Percentiles rank a stretch among this genome's conserved stretches.
These are phyloP conservation scores for Cichorium intybus DNA, from an alignment of 140 eudicot species.

Conservation along the genomic window DNA sequence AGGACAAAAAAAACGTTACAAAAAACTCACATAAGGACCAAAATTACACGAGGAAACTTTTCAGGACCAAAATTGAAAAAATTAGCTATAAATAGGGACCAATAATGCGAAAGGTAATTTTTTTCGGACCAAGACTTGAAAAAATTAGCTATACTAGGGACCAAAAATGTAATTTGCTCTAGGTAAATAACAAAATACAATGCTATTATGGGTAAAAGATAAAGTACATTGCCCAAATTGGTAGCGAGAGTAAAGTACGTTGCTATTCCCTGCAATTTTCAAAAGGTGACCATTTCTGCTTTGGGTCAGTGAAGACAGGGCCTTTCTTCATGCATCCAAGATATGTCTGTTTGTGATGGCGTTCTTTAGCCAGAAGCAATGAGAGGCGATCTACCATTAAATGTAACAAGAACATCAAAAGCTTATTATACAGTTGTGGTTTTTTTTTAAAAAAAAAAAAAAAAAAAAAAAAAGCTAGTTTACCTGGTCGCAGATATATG, in stretches of 20 bases:
- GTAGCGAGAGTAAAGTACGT: neutral
- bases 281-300: slow-evolving; percentile 75
- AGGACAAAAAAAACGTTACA: neutral
- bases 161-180: neutral
- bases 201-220: no score
- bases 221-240: neutral
- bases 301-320: slow-evolving; percentile 95
- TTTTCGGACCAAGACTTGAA: neutral
- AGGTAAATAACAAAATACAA: neutral
- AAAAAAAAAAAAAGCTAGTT: neutral
- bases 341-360: slow-evolving; percentile 74
- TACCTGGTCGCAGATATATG: slow-evolving; percentile 93
- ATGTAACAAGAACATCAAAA: slow-evolving; percentile 15
- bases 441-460: neutral
- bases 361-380: slow-evolving; percentile 86
- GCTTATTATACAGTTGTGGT: slow-evolving; percentile 1
- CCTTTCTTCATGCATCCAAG: slow-evolving; percentile 99
- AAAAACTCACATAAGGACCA: neutral
- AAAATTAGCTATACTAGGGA: neutral
- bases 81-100: neutral
- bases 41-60: neutral
- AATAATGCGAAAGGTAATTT: neutral
- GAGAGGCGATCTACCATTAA: slow-evolving; percentile 73
- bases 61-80: neutral
- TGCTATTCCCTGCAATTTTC: neutral